Percentiles rank a stretch among this genome's conserved stretches.
Conservation (phyloP, 371 early-diverging fungal genomes). For the Mortierella sp. region DNA sequence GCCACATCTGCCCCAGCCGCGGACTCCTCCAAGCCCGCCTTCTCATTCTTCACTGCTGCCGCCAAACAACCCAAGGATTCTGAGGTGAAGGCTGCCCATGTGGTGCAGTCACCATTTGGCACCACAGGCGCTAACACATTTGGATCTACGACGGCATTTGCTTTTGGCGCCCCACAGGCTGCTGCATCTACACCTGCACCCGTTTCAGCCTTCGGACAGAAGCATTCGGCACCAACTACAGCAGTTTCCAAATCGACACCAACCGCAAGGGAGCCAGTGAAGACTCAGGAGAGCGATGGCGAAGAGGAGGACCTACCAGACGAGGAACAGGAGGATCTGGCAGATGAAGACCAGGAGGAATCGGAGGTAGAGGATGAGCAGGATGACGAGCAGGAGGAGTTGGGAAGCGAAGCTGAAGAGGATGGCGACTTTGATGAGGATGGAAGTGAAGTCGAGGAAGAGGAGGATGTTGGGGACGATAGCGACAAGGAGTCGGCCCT, state of each 20-base stretch:
- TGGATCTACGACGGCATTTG: slow-evolving; percentile 32
- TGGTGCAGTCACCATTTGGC: slow-evolving; percentile 19
- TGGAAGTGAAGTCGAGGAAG: slow-evolving; percentile 11
- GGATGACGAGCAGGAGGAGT: slow-evolving; percentile 9
- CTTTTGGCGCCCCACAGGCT: slow-evolving; percentile 22
- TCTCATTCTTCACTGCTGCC: slow-evolving; percentile 29
- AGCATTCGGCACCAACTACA: background rate
- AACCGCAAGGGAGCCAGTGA: background rate
- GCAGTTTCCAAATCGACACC: background rate
- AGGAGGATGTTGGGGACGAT: slow-evolving; percentile 25
- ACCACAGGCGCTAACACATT: slow-evolving; percentile 26
- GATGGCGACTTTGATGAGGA: slow-evolving; percentile 22
- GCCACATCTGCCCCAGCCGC: background rate
- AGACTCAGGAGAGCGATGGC: slow-evolving; percentile 9
- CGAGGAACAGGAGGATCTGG: background rate
- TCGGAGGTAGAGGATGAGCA: slow-evolving; percentile 7
- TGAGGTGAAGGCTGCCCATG: background rate
- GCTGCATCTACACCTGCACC: background rate
- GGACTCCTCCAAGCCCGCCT: slow-evolving; percentile 21
- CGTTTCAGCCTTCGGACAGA: background rate
- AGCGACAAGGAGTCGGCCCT: slow-evolving; percentile 55
- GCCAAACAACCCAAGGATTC: slow-evolving; percentile 16
- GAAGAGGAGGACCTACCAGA: background rate
- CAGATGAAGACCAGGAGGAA: background rate
- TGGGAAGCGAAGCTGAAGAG: slow-evolving; percentile 34